Evolutionary conservation across 768 basidiomycete genomes (phyloP), one percentile per base, ranked within the genome.

Genomic region (Panellus pusillus): DNA sequence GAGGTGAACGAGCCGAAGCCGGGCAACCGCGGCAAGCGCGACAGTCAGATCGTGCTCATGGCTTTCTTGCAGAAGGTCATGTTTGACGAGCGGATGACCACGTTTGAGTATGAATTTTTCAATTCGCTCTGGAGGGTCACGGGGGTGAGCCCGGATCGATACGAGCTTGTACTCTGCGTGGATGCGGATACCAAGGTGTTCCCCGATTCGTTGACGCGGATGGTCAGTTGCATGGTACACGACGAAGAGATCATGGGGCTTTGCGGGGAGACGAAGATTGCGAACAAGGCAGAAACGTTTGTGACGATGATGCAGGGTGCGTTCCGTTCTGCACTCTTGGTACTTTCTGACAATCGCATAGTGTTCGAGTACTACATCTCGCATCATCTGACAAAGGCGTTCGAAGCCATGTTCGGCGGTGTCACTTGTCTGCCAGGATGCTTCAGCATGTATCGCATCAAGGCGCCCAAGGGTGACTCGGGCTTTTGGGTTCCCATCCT

Each of bases 351-450:
- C 15, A 28, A 1, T 6, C 24, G 11, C 52, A 14, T 61, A 98
- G 97, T 98, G 51, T 99, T 99, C 70, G 96, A 99, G 72, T 99
- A 99, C 72, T 99, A 98, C 78, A 97, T 98, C 73, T 98, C 97
- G 9, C 97, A 99, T 68, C 96, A 98, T 70, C 82, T 95, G 80
- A 96, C 93, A 36, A 99, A 99, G 77, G 96, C 96, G 4, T 98
- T 98, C 78, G 97, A 99, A 74, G 93, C 95, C 4, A 95, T 96
- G 87, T 98, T 98, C 64, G 97, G 97, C 65, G 94, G 96, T 79
- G 97, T 99, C 7, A 98, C 97, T 51, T 99, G 97, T 82, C 79
- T 99, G 61, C 97, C 97, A 19, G 97, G 97, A 60, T 99, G 97
- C 76, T 99, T 99, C 82, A 92, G 88, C 62, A 98, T 98, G 96